These are phyloP conservation scores for Cladobotryum mycophilum DNA, from an alignment of 2,329 filamentous ascomycete genomes.

Conservation along the genomic window DNA sequence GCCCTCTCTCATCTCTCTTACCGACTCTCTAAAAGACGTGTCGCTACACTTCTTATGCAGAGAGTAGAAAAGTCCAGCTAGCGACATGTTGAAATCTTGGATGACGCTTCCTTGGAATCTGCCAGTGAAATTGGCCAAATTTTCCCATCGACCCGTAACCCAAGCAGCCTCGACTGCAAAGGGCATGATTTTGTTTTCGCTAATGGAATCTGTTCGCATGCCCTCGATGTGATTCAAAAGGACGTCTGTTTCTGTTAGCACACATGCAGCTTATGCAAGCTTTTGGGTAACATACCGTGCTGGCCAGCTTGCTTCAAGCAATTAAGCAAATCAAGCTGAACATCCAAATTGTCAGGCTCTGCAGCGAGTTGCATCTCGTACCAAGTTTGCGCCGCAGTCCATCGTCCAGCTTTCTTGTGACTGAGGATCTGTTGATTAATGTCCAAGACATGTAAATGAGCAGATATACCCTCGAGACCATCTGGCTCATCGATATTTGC, in stretches of 20 bases:
- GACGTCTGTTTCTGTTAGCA: slow-evolving; percentile 52
- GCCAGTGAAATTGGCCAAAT: slow-evolving; percentile 60
- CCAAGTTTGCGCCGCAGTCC: slow-evolving; percentile 95
- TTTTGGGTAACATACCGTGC: slow-evolving; percentile 54
- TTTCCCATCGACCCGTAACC: slow-evolving; percentile 78
- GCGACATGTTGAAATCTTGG: slow-evolving; percentile 71
- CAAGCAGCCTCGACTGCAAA: slow-evolving; percentile 89
- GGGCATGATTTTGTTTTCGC: slow-evolving; percentile 61
- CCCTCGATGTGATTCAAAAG: slow-evolving; percentile 81
- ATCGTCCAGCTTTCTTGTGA: slow-evolving; percentile 86
- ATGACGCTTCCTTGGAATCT: slow-evolving; percentile 43
- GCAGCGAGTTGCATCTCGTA: slow-evolving; percentile 86
- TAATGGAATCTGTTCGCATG: slow-evolving; percentile 51
- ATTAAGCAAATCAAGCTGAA: slow-evolving; percentile 75
- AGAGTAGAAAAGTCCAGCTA: slow-evolving; percentile 57
- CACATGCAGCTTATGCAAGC: not conserved
- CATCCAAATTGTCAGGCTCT: slow-evolving; percentile 66
- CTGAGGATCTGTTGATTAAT: slow-evolving; percentile 90
- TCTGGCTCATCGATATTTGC: slow-evolving; percentile 97
- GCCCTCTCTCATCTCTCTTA: slow-evolving; percentile 61
- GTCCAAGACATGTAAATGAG: slow-evolving; percentile 78
- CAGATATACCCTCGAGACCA: slow-evolving; percentile 88
- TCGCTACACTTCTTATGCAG: slow-evolving; percentile 48
- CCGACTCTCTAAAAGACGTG: slow-evolving; percentile 45
- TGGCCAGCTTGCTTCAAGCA: slow-evolving; percentile 95